Conservation (phyloP, 1,139 yeast species). For the Magnusiomyces starmeri region DNA sequence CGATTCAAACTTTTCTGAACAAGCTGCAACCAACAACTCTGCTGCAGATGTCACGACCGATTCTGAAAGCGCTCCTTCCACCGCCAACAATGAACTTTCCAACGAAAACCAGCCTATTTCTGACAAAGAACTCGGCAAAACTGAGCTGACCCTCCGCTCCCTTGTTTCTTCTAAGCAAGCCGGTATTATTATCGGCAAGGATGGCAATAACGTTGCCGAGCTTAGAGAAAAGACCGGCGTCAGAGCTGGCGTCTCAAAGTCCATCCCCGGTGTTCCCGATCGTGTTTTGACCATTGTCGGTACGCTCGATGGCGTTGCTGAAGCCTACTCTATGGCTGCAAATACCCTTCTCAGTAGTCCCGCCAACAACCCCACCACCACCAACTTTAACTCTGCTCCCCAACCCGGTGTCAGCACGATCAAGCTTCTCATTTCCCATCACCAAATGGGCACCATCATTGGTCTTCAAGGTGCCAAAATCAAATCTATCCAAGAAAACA, state of each 20-base stretch:
- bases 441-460: conserved; percentile 85
- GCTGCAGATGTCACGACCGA: not conserved
- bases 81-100: not conserved
- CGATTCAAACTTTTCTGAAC: conserved; percentile 15
- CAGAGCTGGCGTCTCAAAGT: conserved; percentile 83
- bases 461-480: conserved; percentile 81
- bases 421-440: conserved; percentile 72
- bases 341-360: conserved; percentile 46
- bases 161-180: conserved; percentile 83
- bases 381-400: conserved; percentile 45
- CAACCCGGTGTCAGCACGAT: conserved; percentile 48
- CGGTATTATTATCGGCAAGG: conserved; percentile 84
- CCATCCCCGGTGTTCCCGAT: conserved; percentile 75
- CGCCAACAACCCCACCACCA: conserved; percentile 31
- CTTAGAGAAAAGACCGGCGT: conserved; percentile 73
- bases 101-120: conserved; percentile 8
- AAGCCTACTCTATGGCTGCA: conserved; percentile 67
- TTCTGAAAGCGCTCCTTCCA: not conserved
- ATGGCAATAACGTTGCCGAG: conserved; percentile 72
- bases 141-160: conserved; percentile 42
- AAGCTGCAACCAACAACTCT: conserved; percentile 1
- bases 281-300: conserved; percentile 80
- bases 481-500: conserved; percentile 67
- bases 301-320: conserved; percentile 62
- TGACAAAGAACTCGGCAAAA: conserved; percentile 13